A percentile compares a stretch with the other conserved stretches of the same genome.
Conservation (phyloP, 441 rosid genomes). For the Syzygium syzygioides region DNA sequence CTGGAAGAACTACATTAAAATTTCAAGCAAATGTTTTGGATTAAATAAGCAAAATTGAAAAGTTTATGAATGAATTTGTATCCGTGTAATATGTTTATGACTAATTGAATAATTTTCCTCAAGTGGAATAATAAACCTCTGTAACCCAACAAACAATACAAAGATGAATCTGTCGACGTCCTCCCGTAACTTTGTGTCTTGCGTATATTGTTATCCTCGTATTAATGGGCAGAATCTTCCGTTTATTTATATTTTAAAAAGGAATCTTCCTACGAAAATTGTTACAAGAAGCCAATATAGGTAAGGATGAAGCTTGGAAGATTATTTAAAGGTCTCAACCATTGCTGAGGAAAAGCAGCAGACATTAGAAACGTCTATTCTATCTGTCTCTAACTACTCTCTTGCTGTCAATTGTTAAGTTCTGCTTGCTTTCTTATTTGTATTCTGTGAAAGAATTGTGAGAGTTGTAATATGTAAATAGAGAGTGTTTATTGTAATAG, state of each 20-base stretch:
- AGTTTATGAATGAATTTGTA: no score
- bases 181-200: not conserved
- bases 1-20: no score
- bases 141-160: not conserved
- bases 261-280: not conserved
- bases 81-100: fast-evolving
- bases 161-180: not conserved
- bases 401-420: not conserved
- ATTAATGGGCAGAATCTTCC: not conserved
- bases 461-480: not conserved
- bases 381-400: not conserved
- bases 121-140: no score
- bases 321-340: not conserved
- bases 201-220: not conserved
- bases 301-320: not conserved
- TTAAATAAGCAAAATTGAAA: no score
- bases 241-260: no score
- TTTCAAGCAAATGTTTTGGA: no score
- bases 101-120: no score
- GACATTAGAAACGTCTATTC: not conserved
- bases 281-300: not conserved
- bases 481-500: not conserved
- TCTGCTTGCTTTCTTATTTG: not conserved
- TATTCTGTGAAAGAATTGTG: not conserved
- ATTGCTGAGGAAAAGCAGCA: not conserved